Evolutionary conservation across 2,329 filamentous ascomycete species (phyloP).

Genomic region (Hortaea sp.): DNA sequence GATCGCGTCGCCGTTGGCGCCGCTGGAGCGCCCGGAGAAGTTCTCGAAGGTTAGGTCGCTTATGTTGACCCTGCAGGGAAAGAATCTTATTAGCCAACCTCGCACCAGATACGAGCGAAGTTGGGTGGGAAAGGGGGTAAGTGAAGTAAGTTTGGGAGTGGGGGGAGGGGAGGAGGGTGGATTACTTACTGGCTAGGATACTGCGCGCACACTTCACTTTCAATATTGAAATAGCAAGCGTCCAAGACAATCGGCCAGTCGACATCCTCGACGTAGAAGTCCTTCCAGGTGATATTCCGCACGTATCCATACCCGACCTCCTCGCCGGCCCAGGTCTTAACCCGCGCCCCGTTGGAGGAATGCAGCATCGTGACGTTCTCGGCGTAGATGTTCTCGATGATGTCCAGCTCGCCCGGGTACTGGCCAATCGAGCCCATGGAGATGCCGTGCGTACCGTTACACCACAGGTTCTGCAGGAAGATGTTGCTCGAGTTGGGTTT

Average conservation of each 20-base stretch:
- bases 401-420: conserved; percentile 36
- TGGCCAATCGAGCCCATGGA: conserved; percentile 46
- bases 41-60: not conserved
- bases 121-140: too few species aligned
- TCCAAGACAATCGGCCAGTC: not conserved
- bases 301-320: conserved; percentile 37
- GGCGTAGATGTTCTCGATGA: conserved; percentile 36
- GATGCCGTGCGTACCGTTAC: conserved; percentile 34
- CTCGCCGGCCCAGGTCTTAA: conserved; percentile 41
- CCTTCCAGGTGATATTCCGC: conserved; percentile 41
- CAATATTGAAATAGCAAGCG: not conserved
- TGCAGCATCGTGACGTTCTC: conserved; percentile 34
- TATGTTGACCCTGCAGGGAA: not conserved
- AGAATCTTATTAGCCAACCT: not conserved
- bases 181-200: not conserved
- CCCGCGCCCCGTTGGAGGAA: conserved; percentile 40
- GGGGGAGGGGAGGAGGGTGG: not conserved
- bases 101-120: too few species aligned
- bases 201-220: not conserved
- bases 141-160: not conserved
- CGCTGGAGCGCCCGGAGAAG: not conserved
- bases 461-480: not conserved
- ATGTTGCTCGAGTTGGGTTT: conserved; percentile 1
- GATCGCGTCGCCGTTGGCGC: not conserved
- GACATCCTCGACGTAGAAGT: conserved; percentile 29